Evolutionary conservation across 2,329 filamentous ascomycete species (phyloP), one percentile per base, ranked within the genome.

Genomic region (Colletotrichum incanum): DNA sequence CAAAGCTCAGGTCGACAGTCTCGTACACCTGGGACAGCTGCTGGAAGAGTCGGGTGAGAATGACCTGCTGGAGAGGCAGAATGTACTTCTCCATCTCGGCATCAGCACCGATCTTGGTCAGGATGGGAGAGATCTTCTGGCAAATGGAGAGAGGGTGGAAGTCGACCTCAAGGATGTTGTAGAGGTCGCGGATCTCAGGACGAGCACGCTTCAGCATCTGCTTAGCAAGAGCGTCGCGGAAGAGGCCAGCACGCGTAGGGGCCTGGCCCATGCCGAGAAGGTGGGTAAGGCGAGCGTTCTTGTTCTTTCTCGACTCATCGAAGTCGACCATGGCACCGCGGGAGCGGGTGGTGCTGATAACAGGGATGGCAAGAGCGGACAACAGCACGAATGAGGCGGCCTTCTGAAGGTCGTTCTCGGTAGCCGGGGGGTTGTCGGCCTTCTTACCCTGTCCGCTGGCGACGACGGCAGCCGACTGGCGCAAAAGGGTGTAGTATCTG

Each of bases 81-180:
- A 99, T 94, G 82, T 99, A 99, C 86, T 96, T 96, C 86, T 96
- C 92, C 96, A 99, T 98, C 84, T 98, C 96, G 61, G 94, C 88
- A 80, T 99, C 96, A 73, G 92, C 92, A 75, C 95, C 96, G 80
- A 99, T 98, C 88, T 98, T 92, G 77, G 93, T 90, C 70, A 99
- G 87, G 78, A 99, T 98, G 64, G 96, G 96, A 16, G 96, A 98
- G 77, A 99, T 98, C 90, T 98, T 98, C 86, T 97, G 93, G 91
- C 96, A 98, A 81, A 99, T 99, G 47, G 96, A 98, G 72, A 99
- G 90, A 65, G 96, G 96, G 82, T 99, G 96, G 89, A 99, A 99
- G 83, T 99, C 96, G 76, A 98, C 96, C 86, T 99, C 96, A 49
- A 99, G 91, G 77, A 99, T 99, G 86, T 98, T 97, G 90, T 98